These are phyloP conservation scores for Penicillium paneum DNA, from an alignment of 2,329 filamentous ascomycete species.

Conservation along the genomic window DNA sequence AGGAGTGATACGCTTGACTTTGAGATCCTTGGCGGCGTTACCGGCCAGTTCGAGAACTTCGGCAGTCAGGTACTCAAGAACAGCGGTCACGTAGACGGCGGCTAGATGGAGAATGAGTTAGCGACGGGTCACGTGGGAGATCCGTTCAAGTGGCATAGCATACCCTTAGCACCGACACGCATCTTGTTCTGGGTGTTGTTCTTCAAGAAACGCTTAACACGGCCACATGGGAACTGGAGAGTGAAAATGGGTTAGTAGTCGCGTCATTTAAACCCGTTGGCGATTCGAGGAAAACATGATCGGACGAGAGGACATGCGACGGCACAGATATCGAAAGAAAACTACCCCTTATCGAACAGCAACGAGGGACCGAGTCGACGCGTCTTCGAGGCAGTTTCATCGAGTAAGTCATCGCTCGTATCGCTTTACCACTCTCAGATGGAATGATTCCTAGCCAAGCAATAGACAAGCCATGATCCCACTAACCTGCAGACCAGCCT, in stretches of 20 bases:
- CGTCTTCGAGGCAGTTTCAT: constrained; percentile 15
- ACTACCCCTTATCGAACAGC: constrained; percentile 4
- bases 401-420: constrained; percentile 6
- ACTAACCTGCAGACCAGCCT: constrained; percentile 90
- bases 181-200: constrained; percentile 99
- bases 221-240: constrained; percentile 89
- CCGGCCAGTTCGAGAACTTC: constrained; percentile 97
- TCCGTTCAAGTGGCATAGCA: constrained; percentile 3
- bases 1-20: constrained; percentile 99
- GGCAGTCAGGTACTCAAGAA: constrained; percentile 95
- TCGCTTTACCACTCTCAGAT: constrained; percentile 6
- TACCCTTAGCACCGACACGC: constrained; percentile 91
- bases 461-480: not conserved
- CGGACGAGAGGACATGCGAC: constrained; percentile 12
- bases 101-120: constrained; percentile 48
- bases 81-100: constrained; percentile 95
- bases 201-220: constrained; percentile 99
- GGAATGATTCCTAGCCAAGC: not conserved
- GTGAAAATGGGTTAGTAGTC: constrained; percentile 23
- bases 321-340: constrained; percentile 1
- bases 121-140: not conserved
- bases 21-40: constrained; percentile 98
- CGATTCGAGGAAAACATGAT: not conserved
- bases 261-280: not conserved
- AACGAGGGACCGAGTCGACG: constrained; percentile 18